Percentiles rank a stretch among this genome's conserved stretches.
Evolutionary conservation across 2,329 filamentous ascomycete species (phyloP).

Genomic region (Exophiala aquamarina): DNA sequence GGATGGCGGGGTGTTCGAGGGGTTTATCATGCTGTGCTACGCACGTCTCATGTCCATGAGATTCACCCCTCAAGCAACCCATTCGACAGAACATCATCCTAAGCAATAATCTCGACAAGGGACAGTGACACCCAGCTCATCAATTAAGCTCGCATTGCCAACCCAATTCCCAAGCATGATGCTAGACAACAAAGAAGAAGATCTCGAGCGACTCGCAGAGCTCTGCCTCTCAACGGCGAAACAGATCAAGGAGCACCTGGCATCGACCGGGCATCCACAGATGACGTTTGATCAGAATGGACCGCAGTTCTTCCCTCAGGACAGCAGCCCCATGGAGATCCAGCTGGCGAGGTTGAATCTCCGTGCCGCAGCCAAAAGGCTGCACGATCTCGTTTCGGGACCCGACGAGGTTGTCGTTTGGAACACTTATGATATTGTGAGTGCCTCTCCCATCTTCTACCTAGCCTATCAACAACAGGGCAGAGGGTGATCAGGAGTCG

Average conservation of each 20-base stretch:
- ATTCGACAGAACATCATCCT: too few relatives aligned
- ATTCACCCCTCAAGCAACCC: too few relatives aligned
- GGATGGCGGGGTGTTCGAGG: too few relatives aligned
- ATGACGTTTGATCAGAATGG: constrained; percentile 22
- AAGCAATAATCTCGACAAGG: too few relatives aligned
- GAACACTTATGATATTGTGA: constrained; percentile 22
- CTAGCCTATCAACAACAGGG: too few relatives aligned
- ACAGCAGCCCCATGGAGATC: constrained; percentile 18
- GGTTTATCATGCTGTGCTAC: too few relatives aligned
- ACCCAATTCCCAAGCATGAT: constrained; percentile 3
- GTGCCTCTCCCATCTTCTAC: too few relatives aligned
- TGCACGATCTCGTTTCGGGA: constrained; percentile 29
- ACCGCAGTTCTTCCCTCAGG: constrained; percentile 15
- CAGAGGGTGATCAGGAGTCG: too few relatives aligned
- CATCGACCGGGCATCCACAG: constrained; percentile 15
- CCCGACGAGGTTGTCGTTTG: constrained; percentile 21
- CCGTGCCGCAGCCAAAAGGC: constrained; percentile 25
- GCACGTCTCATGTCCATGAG: too few relatives aligned
- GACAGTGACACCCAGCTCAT: too few relatives aligned
- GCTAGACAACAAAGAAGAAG: constrained; percentile 18
- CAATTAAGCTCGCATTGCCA: too few relatives aligned
- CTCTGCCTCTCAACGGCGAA: constrained; percentile 21
- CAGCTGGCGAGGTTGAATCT: constrained; percentile 24
- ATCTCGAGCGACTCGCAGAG: constrained; percentile 22
- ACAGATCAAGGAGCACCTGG: constrained; percentile 22